Base-by-base conservation (phyloP, 345 rosid genomes). In the Linum lewisii region DNA sequence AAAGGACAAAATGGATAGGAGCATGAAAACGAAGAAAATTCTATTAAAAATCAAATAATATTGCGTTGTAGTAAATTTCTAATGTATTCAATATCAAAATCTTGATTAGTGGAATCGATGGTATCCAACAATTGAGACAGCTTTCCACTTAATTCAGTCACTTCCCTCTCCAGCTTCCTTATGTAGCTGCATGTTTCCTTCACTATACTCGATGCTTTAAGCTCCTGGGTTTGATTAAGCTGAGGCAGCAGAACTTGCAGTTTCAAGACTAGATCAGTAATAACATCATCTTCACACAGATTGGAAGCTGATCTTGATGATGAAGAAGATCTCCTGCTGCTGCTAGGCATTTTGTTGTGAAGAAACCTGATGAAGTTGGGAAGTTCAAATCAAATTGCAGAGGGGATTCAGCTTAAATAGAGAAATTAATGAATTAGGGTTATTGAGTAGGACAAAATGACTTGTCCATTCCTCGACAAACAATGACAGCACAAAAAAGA, bases 61-160 rank as follows among this genome's bases (percentile, higher is more conserved):
- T n/a, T n/a, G n/a, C n/a, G n/a, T n/a, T 51, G 63, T 56, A 68
- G 66, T 59, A 63, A 34, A 65, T 53, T 68, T 51, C 23, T 61
- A 20, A 77, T 47, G 20, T 47, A 50, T 23, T 62, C 69, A 10
- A 54, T 51, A 44, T 76, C 83, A 59, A 58, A 49, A 53, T 21
- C 63, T 7, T n/a, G 19, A 21, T 18, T 51, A 63, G 44, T 13
- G 21, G 65, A 32, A 29, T 51, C 77, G 57, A 54, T 34, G 29
- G 86, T 78, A 63, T 69, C 81, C 72, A 85, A 67, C 57, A 72
- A 59, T 49, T 75, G 69, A 32, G 81, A 73, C 42, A 85, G 62
- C 72, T 73, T 73, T 67, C 70, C 84, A 63, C 91, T 82, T 23
- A 85, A 75, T 21, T 71, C 82, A 70, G 77, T 77, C 32, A 73